Conservation (phyloP, 2,329 filamentous ascomycete species). For the Nannizzia gypsea region DNA sequence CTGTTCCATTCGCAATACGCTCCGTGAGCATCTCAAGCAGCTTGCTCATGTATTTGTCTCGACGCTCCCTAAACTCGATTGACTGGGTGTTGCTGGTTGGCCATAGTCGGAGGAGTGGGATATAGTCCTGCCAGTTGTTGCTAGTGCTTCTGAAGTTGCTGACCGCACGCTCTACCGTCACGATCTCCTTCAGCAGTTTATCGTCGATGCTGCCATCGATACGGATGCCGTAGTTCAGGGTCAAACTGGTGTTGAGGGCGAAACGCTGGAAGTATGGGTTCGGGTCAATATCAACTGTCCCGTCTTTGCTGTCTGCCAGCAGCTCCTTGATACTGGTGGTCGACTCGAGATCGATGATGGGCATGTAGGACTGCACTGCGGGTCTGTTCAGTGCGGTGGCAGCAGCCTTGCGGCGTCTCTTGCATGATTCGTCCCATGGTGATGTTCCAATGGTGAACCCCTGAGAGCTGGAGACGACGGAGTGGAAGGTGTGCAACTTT, state of each 20-base stretch:
- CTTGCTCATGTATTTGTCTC: conserved; percentile 53
- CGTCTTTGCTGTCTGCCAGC: conserved; percentile 50
- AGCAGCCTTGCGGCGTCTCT: conserved; percentile 62
- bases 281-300: conserved; percentile 55
- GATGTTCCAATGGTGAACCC: conserved; percentile 76
- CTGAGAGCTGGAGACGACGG: conserved; percentile 61
- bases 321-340: conserved; percentile 62
- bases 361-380: conserved; percentile 66
- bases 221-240: conserved; percentile 66
- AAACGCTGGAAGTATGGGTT: conserved; percentile 63
- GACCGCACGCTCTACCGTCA: conserved; percentile 61
- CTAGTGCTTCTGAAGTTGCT: conserved; percentile 66
- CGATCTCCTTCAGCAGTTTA: conserved; percentile 58
- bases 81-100: conserved; percentile 52
- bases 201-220: conserved; percentile 60
- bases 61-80: conserved; percentile 51
- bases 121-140: conserved; percentile 76
- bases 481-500: conserved; percentile 70
- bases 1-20: conserved; percentile 49
- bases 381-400: conserved; percentile 67
- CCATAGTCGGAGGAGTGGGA: conserved; percentile 59
- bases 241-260: conserved; percentile 64
- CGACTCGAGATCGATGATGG: conserved; percentile 67
- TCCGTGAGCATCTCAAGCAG: conserved; percentile 51
- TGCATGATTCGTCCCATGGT: conserved; percentile 73